phyloP scores from a whole-genome alignment of 2,329 filamentous ascomycete genomes.

The Didymella sp. region DNA sequence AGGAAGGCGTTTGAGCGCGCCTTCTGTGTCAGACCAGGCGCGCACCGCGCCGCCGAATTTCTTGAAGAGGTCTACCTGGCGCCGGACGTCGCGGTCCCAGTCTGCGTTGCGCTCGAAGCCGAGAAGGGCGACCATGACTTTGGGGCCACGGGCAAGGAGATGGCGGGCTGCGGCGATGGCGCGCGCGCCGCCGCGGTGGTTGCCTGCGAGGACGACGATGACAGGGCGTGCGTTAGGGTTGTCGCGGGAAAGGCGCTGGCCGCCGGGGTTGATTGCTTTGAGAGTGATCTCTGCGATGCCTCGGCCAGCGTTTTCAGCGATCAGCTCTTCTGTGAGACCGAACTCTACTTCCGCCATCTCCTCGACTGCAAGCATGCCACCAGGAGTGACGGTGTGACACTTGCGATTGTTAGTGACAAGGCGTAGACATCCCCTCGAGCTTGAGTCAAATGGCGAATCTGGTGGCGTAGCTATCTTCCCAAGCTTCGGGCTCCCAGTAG shows the following conservation, averaged over 20 bases:
- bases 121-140: slow-evolving; percentile 82
- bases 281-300: slow-evolving; percentile 86
- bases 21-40: slow-evolving; percentile 65
- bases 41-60: slow-evolving; percentile 80
- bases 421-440: slow-evolving; percentile 52
- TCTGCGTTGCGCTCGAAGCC: slow-evolving; percentile 84
- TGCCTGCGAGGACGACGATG: slow-evolving; percentile 87
- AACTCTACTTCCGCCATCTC: slow-evolving; percentile 88
- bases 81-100: slow-evolving; percentile 78
- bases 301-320: slow-evolving; percentile 89
- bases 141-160: slow-evolving; percentile 80
- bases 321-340: slow-evolving; percentile 85
- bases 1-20: slow-evolving; percentile 61
- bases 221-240: slow-evolving; percentile 60
- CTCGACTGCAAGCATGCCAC: slow-evolving; percentile 92
- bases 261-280: slow-evolving; percentile 66
- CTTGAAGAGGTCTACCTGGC: slow-evolving; percentile 83
- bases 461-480: slow-evolving; percentile 45
- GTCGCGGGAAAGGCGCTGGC: slow-evolving; percentile 61
- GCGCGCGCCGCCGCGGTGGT: slow-evolving; percentile 86
- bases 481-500: slow-evolving; percentile 45
- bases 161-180: slow-evolving; percentile 87
- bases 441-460: slow-evolving; percentile 46
- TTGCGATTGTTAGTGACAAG: slow-evolving; percentile 61
- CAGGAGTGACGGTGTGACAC: slow-evolving; percentile 67